These are phyloP conservation scores for Panicum miliaceum DNA, from an alignment of 176 grass and related monocot genomes.

Conservation along the genomic window DNA sequence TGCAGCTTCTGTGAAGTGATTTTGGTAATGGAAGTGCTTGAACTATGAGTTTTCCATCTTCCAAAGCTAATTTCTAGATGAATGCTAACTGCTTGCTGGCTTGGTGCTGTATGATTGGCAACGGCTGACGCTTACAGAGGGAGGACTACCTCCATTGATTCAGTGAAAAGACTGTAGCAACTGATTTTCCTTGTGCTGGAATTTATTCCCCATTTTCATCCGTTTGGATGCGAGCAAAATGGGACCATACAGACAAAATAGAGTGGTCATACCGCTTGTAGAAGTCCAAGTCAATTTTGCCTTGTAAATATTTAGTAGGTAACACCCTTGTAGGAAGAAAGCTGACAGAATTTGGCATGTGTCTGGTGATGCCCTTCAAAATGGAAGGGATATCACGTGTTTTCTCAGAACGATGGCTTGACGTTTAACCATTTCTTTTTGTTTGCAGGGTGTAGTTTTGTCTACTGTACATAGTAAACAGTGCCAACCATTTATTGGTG, in stretches of 20 bases:
- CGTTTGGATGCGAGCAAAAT: conserved; percentile 23
- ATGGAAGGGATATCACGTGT: not conserved
- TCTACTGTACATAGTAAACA: not conserved
- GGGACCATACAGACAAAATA: not conserved
- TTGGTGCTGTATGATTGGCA: not conserved
- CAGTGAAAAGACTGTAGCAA: not conserved
- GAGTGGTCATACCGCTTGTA: not conserved
- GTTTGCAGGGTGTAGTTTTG: not conserved
- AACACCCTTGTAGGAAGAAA: conserved; percentile 5
- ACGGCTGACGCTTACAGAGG: not conserved
- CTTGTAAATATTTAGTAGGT: conserved; percentile 49
- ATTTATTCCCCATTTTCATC: not conserved
- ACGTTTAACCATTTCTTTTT: not conserved
- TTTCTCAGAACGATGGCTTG: not conserved
- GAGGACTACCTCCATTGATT: not conserved
- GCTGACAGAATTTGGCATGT: not conserved
- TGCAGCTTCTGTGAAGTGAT: conserved; percentile 1
- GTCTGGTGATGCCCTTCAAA: not conserved
- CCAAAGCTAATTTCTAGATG: not conserved
- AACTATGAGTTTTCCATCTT: not conserved
- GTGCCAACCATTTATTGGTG: not conserved
- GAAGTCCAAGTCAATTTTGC: conserved; percentile 37
- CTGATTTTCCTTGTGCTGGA: conserved; percentile 19
- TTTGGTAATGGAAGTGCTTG: conserved; percentile 19
- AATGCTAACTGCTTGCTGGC: not conserved